Percentiles rank a stretch among this genome's conserved stretches.
Evolutionary conservation across 163 green algal species (phyloP).

Genomic region (Coccomyxa subellipsoidea): DNA sequence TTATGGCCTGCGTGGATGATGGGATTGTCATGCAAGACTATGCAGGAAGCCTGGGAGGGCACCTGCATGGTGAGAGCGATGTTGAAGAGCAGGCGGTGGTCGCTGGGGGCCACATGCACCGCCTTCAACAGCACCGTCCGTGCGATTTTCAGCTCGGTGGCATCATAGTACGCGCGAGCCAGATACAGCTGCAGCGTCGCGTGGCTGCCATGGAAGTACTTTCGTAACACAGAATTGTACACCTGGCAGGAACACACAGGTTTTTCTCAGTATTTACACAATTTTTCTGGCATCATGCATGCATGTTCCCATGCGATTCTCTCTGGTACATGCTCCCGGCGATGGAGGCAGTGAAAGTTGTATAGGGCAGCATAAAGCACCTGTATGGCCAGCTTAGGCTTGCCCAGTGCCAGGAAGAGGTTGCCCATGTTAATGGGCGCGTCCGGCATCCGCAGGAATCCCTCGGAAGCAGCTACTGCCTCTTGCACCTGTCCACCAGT

Average conservation of each 20-base stretch:
- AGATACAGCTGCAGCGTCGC: conserved; percentile 69
- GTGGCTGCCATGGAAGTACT: conserved; percentile 18
- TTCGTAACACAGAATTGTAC: conserved; percentile 24
- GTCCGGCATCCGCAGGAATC: conserved; percentile 61
- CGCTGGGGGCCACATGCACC: conserved; percentile 72
- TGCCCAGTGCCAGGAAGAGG: conserved; percentile 62
- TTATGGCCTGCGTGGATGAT: too few relatives aligned
- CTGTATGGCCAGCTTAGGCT: conserved; percentile 41
- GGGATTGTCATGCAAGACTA: too few relatives aligned
- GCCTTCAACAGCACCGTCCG: conserved; percentile 66
- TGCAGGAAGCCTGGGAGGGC: too few relatives aligned
- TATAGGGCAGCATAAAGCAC: conserved; percentile 36
- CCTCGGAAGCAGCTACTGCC: conserved; percentile 48
- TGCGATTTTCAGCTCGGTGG: conserved; percentile 57
- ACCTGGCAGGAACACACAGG: neutral
- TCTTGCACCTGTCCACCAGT: conserved; percentile 71
- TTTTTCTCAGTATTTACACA: too few relatives aligned
- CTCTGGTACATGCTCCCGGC: too few relatives aligned
- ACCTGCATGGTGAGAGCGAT: conserved; percentile 77
- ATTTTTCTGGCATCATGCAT: too few relatives aligned
- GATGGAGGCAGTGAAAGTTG: conserved; percentile 35
- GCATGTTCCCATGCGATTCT: too few relatives aligned
- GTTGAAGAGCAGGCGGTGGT: conserved; percentile 83
- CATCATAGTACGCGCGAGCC: conserved; percentile 64
- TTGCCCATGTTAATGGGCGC: conserved; percentile 81